Evolutionary conservation across 2,329 filamentous ascomycete genomes (phyloP).

Genomic region (Colletotrichum musae): DNA sequence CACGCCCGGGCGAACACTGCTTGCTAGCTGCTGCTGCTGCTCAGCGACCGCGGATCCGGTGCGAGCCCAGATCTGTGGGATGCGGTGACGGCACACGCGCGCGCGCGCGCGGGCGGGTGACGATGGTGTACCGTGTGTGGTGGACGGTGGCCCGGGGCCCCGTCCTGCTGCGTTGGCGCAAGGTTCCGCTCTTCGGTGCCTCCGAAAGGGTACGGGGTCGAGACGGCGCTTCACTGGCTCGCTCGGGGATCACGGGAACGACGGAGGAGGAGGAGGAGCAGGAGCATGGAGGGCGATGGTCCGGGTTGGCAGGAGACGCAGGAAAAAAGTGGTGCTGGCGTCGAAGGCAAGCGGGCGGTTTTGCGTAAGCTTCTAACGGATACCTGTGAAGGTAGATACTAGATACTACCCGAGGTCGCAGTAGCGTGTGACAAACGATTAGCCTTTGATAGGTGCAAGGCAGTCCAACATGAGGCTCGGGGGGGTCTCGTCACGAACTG

Average conservation of each 20-base stretch:
- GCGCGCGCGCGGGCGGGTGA: no score
- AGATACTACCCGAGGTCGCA: no score
- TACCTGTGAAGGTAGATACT: no score
- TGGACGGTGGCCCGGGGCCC: constrained; percentile 14
- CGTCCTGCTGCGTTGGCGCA: constrained; percentile 30
- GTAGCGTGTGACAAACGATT: constrained; percentile 20
- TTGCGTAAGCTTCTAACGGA: no score
- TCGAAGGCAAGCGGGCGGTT: no score
- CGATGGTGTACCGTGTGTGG: not conserved
- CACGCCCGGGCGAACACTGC: no score
- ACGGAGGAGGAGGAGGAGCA: not conserved
- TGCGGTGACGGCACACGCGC: not conserved
- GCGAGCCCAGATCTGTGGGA: not conserved
- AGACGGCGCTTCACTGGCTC: not conserved
- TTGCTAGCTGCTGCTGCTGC: no score
- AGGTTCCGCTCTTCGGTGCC: constrained; percentile 38
- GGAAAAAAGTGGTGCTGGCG: no score
- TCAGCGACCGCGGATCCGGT: no score
- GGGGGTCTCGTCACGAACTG: no score
- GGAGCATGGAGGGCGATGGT: not conserved
- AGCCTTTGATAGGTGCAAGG: constrained; percentile 23
- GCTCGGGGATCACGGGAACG: constrained; percentile 6
- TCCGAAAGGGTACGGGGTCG: constrained; percentile 21
- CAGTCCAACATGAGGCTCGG: no score
- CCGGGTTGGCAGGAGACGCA: not conserved